Evolutionary conservation across 2,329 filamentous ascomycete species (phyloP).

Genomic region (Sclerotinia trifoliorum): DNA sequence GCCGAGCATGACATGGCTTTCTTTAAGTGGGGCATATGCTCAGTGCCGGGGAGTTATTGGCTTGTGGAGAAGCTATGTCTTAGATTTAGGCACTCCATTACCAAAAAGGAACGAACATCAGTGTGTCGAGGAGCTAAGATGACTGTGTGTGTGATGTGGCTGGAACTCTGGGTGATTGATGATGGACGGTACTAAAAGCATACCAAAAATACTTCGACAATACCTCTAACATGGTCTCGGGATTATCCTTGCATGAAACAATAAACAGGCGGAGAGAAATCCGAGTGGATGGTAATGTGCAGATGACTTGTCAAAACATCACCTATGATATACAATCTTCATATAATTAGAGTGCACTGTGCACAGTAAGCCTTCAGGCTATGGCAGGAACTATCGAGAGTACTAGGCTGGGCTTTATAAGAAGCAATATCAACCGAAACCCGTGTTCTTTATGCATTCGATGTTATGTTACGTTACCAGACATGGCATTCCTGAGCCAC

Average conservation of each 20-base stretch:
- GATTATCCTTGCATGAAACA: no score
- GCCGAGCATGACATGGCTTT: slow-evolving; percentile 13
- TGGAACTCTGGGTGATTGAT: background rate
- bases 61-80: slow-evolving; percentile 1
- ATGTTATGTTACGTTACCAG: slow-evolving; percentile 2
- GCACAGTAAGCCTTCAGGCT: background rate
- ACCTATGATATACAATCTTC: background rate
- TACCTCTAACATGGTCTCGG: no score
- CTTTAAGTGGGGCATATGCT: background rate
- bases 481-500: background rate
- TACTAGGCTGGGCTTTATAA: background rate
- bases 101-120: background rate
- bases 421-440: background rate
- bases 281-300: background rate
- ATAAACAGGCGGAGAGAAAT: background rate
- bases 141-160: background rate
- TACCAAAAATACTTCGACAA: no score
- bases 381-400: background rate
- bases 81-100: background rate
- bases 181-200: no score
- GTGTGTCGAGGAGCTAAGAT: background rate
- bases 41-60: slow-evolving; percentile 4
- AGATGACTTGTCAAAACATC: background rate
- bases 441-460: background rate
- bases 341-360: background rate